Percentiles rank a stretch among this genome's conserved stretches.
Evolutionary conservation across 768 basidiomycete species (phyloP).

Genomic region (Boletus sp.): DNA sequence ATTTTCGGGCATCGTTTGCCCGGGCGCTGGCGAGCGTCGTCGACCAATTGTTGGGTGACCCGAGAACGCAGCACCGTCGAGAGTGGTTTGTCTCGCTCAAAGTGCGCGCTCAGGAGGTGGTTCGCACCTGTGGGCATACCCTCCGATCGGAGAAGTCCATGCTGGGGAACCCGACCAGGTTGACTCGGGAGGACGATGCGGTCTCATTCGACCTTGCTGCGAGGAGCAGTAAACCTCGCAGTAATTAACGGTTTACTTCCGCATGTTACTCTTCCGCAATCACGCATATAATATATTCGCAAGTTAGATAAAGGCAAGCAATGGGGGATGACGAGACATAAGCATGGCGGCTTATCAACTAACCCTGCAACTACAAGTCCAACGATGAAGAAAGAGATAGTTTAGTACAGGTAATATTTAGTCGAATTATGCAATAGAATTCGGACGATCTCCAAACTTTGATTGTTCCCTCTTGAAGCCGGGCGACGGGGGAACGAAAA

Average conservation of each 20-base stretch:
- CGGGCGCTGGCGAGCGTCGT: conserved; percentile 43
- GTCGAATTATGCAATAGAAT: conserved; percentile 37
- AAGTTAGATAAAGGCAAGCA: conserved; percentile 11
- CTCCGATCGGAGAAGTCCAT: conserved; percentile 19
- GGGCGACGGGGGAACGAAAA: conserved; percentile 55
- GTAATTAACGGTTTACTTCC: conserved; percentile 10
- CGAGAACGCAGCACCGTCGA: conserved; percentile 15
- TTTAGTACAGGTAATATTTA: neutral
- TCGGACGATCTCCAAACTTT: conserved; percentile 39
- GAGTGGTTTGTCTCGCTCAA: conserved; percentile 20
- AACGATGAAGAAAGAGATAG: neutral
- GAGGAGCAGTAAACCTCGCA: conserved; percentile 28
- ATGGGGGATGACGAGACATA: neutral
- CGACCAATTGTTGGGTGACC: conserved; percentile 31
- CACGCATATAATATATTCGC: neutral
- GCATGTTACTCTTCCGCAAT: neutral
- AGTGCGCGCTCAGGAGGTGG: conserved; percentile 18
- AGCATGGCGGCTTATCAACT: neutral
- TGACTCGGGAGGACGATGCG: conserved; percentile 27
- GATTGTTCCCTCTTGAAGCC: conserved; percentile 44
- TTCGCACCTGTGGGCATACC: conserved; percentile 10
- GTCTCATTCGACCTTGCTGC: conserved; percentile 32
- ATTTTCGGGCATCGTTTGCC: conserved; percentile 50
- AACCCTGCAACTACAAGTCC: conserved; percentile 6
- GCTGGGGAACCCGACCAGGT: conserved; percentile 25